Conservation (phyloP, 2,329 filamentous ascomycete species). For the Hymenoscyphus scutula region DNA sequence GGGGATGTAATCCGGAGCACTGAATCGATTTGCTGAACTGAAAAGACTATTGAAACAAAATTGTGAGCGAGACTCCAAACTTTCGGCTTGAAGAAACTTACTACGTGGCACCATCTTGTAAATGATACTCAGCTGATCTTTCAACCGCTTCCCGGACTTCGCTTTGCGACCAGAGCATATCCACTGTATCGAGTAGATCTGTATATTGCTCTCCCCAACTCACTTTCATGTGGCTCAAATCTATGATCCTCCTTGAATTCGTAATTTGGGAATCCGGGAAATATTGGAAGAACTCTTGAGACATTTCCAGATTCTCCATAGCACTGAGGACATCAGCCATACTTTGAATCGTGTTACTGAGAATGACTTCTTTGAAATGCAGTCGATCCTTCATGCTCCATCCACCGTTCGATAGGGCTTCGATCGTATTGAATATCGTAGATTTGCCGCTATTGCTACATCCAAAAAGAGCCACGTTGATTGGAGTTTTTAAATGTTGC, state of each 20-base stretch:
- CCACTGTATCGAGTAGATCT: constrained; percentile 68
- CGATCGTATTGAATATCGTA: constrained; percentile 9
- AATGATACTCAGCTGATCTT: constrained; percentile 90
- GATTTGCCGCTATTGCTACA: constrained; percentile 11
- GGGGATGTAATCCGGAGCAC: constrained; percentile 87
- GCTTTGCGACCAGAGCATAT: constrained; percentile 86
- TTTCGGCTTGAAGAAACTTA: constrained; percentile 43
- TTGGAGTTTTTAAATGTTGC: background rate
- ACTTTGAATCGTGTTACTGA: constrained; percentile 67
- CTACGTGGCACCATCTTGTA: constrained; percentile 91
- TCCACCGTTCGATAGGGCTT: background rate
- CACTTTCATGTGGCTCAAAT: too few species aligned
- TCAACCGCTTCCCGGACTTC: constrained; percentile 96
- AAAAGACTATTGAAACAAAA: constrained; percentile 69
- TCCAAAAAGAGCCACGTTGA: background rate
- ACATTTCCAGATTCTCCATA: constrained; percentile 44
- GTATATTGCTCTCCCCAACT: background rate
- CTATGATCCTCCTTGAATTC: too few species aligned
- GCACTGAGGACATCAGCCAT: constrained; percentile 69
- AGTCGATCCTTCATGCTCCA: constrained; percentile 49
- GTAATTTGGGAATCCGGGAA: background rate
- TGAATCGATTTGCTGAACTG: constrained; percentile 89
- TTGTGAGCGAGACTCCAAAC: background rate
- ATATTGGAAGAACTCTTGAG: background rate
- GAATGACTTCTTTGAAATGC: constrained; percentile 70